Evolutionary conservation across 2,329 filamentous ascomycete genomes (phyloP).

Genomic region (Calonectria pseudoturangicola): DNA sequence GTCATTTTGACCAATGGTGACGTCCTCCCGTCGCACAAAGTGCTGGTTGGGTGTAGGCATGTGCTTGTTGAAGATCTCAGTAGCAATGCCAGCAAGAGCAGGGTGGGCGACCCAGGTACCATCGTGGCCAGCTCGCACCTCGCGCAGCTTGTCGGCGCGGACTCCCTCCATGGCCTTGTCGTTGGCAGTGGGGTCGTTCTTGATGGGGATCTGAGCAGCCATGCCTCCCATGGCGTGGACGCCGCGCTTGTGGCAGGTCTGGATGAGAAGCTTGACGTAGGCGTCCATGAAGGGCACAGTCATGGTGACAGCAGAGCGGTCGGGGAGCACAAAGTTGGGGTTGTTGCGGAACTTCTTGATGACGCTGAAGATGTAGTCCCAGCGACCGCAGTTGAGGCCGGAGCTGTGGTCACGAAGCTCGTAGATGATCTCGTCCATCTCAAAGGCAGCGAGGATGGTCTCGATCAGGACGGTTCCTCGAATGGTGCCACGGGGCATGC

Average conservation of each 20-base stretch:
- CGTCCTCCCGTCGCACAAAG: conserved; percentile 92
- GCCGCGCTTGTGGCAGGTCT: conserved; percentile 96
- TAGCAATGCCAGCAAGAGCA: conserved; percentile 89
- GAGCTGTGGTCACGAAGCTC: conserved; percentile 97
- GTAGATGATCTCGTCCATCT: conserved; percentile 99
- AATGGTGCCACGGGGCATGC: conserved; percentile 92
- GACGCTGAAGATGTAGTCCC: conserved; percentile 99
- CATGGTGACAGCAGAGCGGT: conserved; percentile 95
- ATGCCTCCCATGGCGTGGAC: conserved; percentile 99
- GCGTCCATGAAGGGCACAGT: conserved; percentile 98
- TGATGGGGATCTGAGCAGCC: conserved; percentile 99
- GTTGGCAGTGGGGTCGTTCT: conserved; percentile 93
- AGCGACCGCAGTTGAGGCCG: conserved; percentile 97
- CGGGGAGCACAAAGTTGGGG: conserved; percentile 92
- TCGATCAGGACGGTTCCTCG: conserved; percentile 97
- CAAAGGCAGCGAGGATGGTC: conserved; percentile 97
- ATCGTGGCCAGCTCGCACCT: conserved; percentile 96
- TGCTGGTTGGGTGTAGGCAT: conserved; percentile 99
- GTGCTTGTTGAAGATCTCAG: conserved; percentile 96
- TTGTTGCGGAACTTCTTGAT: conserved; percentile 99
- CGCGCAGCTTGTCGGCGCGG: conserved; percentile 95
- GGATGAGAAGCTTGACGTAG: conserved; percentile 96
- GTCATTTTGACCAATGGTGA: conserved; percentile 89
- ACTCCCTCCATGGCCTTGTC: conserved; percentile 96
- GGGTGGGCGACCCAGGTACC: conserved; percentile 98